phyloP scores from a whole-genome alignment of 148 eudicot species.

The Rhododendron simsii region DNA sequence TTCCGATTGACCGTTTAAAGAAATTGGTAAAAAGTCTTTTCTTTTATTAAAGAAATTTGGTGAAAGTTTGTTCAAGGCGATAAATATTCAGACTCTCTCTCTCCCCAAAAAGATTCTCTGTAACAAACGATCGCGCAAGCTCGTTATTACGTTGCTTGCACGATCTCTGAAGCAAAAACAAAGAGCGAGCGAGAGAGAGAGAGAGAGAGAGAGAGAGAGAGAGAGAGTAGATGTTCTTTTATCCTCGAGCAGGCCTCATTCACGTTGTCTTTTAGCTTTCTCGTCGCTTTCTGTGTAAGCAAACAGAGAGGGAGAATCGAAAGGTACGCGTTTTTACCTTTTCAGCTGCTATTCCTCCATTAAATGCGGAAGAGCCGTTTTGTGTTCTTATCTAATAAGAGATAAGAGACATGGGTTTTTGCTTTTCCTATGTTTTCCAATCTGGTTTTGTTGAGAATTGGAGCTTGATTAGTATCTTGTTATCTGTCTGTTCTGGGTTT shows the following conservation, averaged over 20 bases:
- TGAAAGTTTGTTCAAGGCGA: neutral
- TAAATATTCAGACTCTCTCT: neutral
- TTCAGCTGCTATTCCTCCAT: slow-evolving; percentile 8
- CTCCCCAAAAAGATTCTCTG: neutral
- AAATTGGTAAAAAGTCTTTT: neutral
- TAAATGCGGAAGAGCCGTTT: neutral
- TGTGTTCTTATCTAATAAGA: neutral
- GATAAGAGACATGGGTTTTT: neutral
- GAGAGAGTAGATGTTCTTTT: neutral
- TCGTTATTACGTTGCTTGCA: slow-evolving; percentile 25
- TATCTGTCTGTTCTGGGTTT: neutral
- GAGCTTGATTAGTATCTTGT: neutral
- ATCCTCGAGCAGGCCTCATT: slow-evolving; percentile 14
- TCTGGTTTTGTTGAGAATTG: neutral
- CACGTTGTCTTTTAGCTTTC: slow-evolving; percentile 15
- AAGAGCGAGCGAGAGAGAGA: neutral
- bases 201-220: neutral
- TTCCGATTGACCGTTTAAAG: neutral
- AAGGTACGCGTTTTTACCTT: slow-evolving; percentile 14
- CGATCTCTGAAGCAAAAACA: slow-evolving; percentile 21
- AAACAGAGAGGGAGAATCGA: neutral
- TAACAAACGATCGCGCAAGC: neutral
- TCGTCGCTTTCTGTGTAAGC: slow-evolving; percentile 26
- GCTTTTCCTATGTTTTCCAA: neutral
- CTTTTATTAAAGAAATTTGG: neutral